These are phyloP conservation scores for Backusella macrospora DNA, from an alignment of 192 early-diverging fungal species.

Conservation along the genomic window DNA sequence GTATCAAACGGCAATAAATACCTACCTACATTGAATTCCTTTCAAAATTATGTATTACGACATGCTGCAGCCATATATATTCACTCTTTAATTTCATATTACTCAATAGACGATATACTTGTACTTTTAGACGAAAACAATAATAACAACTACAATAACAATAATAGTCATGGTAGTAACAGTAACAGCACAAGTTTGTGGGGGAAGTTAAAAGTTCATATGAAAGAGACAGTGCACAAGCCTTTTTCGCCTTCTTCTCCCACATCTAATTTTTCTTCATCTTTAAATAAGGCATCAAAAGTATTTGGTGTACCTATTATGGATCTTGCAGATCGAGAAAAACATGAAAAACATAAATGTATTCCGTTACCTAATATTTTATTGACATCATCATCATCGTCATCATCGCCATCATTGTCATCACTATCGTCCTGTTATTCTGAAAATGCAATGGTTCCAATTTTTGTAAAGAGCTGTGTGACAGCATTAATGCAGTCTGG, in stretches of 20 bases:
- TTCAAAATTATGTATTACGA: constrained; percentile 79
- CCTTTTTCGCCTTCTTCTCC: background rate
- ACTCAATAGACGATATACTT: constrained; percentile 73
- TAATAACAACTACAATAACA: background rate
- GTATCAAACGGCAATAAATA: constrained; percentile 31
- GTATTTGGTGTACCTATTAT: constrained; percentile 18
- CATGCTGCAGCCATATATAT: constrained; percentile 79
- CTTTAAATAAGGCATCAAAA: background rate
- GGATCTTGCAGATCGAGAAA: background rate
- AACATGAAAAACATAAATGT: background rate
- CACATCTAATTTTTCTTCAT: background rate
- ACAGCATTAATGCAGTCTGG: constrained; percentile 71
- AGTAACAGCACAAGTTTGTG: background rate
- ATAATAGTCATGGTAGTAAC: background rate
- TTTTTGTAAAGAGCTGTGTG: constrained; percentile 83
- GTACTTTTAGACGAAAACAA: constrained; percentile 78
- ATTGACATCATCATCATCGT: background rate
- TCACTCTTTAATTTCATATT: constrained; percentile 62
- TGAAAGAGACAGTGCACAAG: background rate
- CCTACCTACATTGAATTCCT: constrained; percentile 65
- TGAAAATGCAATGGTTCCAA: constrained; percentile 73
- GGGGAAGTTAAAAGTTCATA: constrained; percentile 19
- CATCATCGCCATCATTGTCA: background rate
- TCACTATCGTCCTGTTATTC: constrained; percentile 47
- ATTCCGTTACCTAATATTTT: background rate